Base-by-base conservation (phyloP, 2,329 filamentous ascomycete species). In the Colletotrichum incanum region DNA sequence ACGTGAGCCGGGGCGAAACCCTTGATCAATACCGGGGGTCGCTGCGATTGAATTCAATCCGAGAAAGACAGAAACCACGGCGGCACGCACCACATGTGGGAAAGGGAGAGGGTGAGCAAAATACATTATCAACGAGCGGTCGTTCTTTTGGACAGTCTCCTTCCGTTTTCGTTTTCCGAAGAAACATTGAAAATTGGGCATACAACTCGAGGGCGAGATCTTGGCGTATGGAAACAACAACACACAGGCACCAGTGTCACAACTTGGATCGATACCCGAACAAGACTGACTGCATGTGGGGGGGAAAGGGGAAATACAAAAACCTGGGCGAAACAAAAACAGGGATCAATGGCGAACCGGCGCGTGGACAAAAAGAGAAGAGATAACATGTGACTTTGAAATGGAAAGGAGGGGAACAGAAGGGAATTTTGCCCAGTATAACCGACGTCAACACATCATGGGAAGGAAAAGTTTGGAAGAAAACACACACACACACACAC, bases 1-100 rank as follows among this genome's bases (percentile, higher is more conserved):
- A 72, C 69, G n/a, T 68, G 61, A 61, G 49, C 5, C n/a, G 9
- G 43, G 31, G 16, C 81, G 56, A 67, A 28, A 34, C 34, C 18
- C 43, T 5, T 20, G 34, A 2, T 23, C 2, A 4, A 7, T 16
- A 14, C 31, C n/a, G 12, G 54, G 18, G 37, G 54, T 12, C 50
- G n/a, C n/a, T 23, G 26, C 23, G 55, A 41, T 31, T 34, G 52
- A 65, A 34, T 31, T 20, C 23, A 37, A 20, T 37, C 43, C 16
- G 14, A 23, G 34, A 11, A 37, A 49, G 28, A 20, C 20, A 52
- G 18, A 23, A 26, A 47, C 6, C 31, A 23, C 45, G 28, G 18
- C 59, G 16, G 49, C 20, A 56, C n/a, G 18, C 37, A 23, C 28
- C 52, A 43, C 56, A 18, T 28, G 47, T 43, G 50, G 41, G 28